Evolutionary conservation across 495 filamentous ascomycete species (phyloP).

Genomic region (Aspergillus avenaceus): DNA sequence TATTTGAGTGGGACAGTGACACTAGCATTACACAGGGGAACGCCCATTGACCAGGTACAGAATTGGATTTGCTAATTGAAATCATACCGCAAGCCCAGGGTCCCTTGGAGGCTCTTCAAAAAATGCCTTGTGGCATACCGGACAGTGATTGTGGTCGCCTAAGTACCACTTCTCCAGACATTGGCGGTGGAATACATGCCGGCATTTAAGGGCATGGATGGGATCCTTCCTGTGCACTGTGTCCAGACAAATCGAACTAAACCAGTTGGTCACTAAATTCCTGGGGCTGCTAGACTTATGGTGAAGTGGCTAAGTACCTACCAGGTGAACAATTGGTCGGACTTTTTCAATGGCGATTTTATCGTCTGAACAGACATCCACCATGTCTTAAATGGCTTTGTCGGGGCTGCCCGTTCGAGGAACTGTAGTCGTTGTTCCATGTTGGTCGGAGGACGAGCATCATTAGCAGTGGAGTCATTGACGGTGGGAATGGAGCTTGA

Average conservation of each 20-base stretch:
- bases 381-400: background rate
- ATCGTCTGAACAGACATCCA: background rate
- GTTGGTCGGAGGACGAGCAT: background rate
- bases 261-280: background rate
- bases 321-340: background rate
- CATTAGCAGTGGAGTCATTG: background rate
- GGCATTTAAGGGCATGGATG: background rate
- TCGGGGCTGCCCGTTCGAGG: background rate
- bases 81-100: background rate
- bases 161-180: background rate
- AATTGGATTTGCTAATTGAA: background rate
- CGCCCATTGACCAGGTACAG: background rate
- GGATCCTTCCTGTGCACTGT: background rate
- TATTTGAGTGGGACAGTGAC: too few relatives aligned
- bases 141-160: background rate
- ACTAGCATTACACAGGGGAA: too few relatives aligned
- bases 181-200: background rate
- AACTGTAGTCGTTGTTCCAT: background rate
- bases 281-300: too few relatives aligned
- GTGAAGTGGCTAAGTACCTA: background rate
- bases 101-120: background rate
- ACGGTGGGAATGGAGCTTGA: background rate
- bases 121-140: background rate
- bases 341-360: background rate
- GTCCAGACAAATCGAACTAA: background rate